These are phyloP conservation scores for Acarospora socialis DNA, from an alignment of 2,329 filamentous ascomycete species.

Conservation along the genomic window DNA sequence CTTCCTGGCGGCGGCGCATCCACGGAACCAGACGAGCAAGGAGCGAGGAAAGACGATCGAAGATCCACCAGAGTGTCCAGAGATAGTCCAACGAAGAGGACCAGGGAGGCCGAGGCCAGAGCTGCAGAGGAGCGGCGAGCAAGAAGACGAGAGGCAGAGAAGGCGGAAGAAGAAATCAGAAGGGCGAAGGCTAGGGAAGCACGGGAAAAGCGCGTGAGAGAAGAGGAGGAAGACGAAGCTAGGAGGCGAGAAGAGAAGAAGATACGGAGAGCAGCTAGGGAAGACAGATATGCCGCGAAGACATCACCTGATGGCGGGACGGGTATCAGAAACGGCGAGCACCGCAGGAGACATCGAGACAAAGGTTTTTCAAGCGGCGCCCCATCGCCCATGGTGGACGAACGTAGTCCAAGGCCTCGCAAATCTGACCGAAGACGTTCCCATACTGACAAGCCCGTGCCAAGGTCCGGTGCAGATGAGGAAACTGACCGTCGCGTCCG, in stretches of 20 bases:
- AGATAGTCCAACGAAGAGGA: constrained; percentile 5
- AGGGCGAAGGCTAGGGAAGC: constrained; percentile 16
- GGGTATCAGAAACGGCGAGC: constrained; percentile 22
- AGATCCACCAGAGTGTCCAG: constrained; percentile 9
- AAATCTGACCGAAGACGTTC: constrained; percentile 17
- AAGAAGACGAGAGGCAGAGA: constrained; percentile 10
- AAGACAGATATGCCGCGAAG: constrained; percentile 19
- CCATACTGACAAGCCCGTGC: constrained; percentile 16
- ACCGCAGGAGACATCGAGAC: constrained; percentile 9
- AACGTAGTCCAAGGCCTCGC: constrained; percentile 1
- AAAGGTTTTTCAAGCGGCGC: constrained; percentile 16
- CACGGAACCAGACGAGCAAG: constrained; percentile 11
- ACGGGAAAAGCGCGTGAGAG: constrained; percentile 40
- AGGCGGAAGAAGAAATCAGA: constrained; percentile 42
- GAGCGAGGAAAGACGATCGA: constrained; percentile 9
- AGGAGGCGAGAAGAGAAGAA: constrained; percentile 45
- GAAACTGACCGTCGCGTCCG: constrained; percentile 18
- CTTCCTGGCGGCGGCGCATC: constrained; percentile 4
- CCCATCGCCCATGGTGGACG: neutral
- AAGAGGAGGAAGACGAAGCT: constrained; percentile 44
- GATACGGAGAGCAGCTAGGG: constrained; percentile 38
- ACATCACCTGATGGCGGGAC: constrained; percentile 16
- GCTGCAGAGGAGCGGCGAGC: constrained; percentile 10
- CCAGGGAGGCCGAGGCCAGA: constrained; percentile 8
- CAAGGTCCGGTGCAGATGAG: constrained; percentile 15